Percentiles rank a stretch among this genome's conserved stretches.
Evolutionary conservation across 2,329 filamentous ascomycete genomes (phyloP).

Genomic region (Drechslerella coelobrocha): DNA sequence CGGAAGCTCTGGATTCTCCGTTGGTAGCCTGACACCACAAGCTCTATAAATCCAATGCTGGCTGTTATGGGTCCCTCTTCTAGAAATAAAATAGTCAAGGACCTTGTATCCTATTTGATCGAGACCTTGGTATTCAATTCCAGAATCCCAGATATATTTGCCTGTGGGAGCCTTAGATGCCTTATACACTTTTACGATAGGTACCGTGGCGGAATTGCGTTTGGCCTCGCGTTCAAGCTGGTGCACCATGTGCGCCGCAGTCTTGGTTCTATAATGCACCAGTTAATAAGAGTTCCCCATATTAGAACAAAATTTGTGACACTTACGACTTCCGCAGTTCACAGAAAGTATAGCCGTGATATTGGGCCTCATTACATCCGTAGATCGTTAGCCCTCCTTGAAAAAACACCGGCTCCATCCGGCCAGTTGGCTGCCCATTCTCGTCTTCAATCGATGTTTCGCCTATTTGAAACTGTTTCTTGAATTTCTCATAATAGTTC

Average conservation of each 20-base stretch:
- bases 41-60: conserved; percentile 2
- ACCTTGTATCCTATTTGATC: neutral
- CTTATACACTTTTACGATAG: neutral
- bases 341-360: neutral
- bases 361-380: neutral
- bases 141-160: neutral
- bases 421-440: neutral
- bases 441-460: neutral
- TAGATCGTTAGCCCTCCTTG: neutral
- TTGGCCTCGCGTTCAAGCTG: too few relatives aligned
- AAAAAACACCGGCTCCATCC: neutral
- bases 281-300: neutral
- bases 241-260: neutral
- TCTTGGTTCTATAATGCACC: neutral
- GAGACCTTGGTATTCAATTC: neutral
- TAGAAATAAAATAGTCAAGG: neutral
- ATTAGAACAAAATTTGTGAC: neutral
- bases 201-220: too few relatives aligned
- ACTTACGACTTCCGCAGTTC: conserved; percentile 3
- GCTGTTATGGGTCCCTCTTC: neutral
- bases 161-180: neutral
- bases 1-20: too few relatives aligned
- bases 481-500: neutral
- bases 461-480: neutral
- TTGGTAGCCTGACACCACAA: neutral